A percentile compares a stretch with the other conserved stretches of the same genome.
Evolutionary conservation across 2,329 filamentous ascomycete genomes (phyloP).

Genomic region (Colletotrichum tabaci): DNA sequence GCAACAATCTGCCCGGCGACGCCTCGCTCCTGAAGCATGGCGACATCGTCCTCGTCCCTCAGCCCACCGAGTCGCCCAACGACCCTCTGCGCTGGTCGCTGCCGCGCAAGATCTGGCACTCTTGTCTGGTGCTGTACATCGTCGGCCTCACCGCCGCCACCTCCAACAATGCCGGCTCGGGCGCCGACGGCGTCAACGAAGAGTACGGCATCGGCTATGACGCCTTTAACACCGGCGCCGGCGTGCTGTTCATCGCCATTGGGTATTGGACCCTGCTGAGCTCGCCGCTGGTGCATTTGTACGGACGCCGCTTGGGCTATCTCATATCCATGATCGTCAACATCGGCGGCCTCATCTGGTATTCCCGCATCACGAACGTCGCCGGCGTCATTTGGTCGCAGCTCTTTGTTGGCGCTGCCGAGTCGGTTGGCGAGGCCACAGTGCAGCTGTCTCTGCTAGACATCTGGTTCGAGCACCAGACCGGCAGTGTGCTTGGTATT

Average conservation of each 20-base stretch:
- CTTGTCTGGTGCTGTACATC: constrained; percentile 66
- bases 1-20: constrained; percentile 23
- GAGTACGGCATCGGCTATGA: constrained; percentile 66
- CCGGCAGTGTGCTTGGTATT: constrained; percentile 67
- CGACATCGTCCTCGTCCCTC: constrained; percentile 67
- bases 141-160: constrained; percentile 70
- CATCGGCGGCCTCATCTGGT: constrained; percentile 68
- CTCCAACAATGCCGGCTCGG: constrained; percentile 69
- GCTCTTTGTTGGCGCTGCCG: constrained; percentile 70
- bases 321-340: constrained; percentile 65
- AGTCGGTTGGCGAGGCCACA: constrained; percentile 69
- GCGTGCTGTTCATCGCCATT: constrained; percentile 69
- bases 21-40: constrained; percentile 46
- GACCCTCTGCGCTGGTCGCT: constrained; percentile 67
- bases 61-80: constrained; percentile 66
- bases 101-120: constrained; percentile 64
- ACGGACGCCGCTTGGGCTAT: constrained; percentile 69
- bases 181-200: constrained; percentile 63
- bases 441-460: constrained; percentile 71
- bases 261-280: constrained; percentile 69
- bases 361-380: constrained; percentile 60
- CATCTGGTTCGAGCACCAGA: constrained; percentile 71
- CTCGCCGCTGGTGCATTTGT: constrained; percentile 67
- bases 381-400: constrained; percentile 68
- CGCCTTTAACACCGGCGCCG: constrained; percentile 70